Conservation (phyloP, 306 rosid species). For the Quercus suber region DNA sequence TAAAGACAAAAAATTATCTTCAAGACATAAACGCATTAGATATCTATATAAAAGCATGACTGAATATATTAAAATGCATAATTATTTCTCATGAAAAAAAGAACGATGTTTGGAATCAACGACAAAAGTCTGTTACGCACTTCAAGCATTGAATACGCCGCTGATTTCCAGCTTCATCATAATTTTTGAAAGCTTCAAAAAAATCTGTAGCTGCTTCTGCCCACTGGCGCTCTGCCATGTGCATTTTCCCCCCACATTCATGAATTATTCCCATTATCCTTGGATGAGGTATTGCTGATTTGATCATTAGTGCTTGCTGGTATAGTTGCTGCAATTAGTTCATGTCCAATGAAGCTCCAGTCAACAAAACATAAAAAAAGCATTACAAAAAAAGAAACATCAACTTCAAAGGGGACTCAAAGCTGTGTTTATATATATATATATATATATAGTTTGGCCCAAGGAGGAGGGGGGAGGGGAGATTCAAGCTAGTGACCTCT, state of each 20-base stretch:
- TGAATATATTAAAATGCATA: background rate
- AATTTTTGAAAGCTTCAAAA: conserved; percentile 94
- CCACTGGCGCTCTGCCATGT: conserved; percentile 99
- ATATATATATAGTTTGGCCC: too few relatives aligned
- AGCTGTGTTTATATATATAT: too few relatives aligned
- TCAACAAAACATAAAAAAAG: conserved; percentile 16
- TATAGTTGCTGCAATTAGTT: conserved; percentile 84
- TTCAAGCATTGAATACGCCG: conserved; percentile 97
- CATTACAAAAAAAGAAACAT: background rate
- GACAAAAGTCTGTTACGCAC: conserved; percentile 38
- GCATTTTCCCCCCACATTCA: conserved; percentile 99
- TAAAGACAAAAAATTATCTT: background rate
- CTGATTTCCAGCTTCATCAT: conserved; percentile 97
- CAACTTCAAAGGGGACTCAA: background rate
- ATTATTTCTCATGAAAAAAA: background rate
- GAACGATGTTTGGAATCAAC: conserved; percentile 8
- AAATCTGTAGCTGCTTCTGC: conserved; percentile 97
- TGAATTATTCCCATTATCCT: conserved; percentile 97
- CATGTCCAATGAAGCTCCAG: conserved; percentile 16
- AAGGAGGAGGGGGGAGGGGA: too few relatives aligned
- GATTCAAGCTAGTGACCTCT: too few relatives aligned
- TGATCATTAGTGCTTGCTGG: conserved; percentile 92
- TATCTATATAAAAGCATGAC: background rate
- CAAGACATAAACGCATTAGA: background rate
- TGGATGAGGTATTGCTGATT: conserved; percentile 99